These are phyloP conservation scores for Phytophthora fragariae DNA, from an alignment of 352 stramenopile species.

Conservation along the genomic window DNA sequence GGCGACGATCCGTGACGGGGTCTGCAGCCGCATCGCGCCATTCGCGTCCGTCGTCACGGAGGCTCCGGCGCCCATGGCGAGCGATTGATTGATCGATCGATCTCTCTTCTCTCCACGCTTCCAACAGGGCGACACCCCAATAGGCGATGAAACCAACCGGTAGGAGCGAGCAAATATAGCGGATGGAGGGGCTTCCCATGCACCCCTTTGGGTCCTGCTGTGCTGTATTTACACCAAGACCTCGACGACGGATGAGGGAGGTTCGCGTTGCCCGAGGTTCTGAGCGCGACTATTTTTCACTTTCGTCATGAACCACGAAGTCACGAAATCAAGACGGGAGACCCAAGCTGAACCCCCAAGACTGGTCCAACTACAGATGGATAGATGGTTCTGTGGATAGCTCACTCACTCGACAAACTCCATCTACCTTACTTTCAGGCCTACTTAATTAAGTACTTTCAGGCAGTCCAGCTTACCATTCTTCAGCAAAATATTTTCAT, in stretches of 20 bases:
- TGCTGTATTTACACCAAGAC: constrained; percentile 8
- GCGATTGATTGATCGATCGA: background rate
- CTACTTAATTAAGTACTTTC: too few species aligned
- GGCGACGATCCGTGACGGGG: constrained; percentile 55
- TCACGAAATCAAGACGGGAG: background rate
- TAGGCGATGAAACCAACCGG: constrained; percentile 32
- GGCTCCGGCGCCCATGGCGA: constrained; percentile 46
- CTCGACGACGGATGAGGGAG: background rate
- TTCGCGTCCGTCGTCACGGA: constrained; percentile 43
- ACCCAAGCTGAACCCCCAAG: background rate
- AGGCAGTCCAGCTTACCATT: too few species aligned
- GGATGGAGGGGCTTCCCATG: constrained; percentile 1
- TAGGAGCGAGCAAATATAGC: constrained; percentile 22
- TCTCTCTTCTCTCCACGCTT: constrained; percentile 8
- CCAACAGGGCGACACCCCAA: constrained; percentile 4
- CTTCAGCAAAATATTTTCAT: too few species aligned
- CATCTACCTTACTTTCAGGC: too few species aligned
- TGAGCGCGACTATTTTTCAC: constrained; percentile 8
- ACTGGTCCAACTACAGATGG: background rate
- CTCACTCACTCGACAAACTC: too few species aligned
- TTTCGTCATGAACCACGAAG: constrained; percentile 5
- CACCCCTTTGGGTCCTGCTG: background rate
- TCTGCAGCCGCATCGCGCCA: constrained; percentile 45
- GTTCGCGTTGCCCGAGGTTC: background rate
- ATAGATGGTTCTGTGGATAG: too few species aligned